Percentiles rank a stretch among this genome's conserved stretches.
Conservation (phyloP, 441 rosid genomes). For the Pelargonium fulgidum region DNA sequence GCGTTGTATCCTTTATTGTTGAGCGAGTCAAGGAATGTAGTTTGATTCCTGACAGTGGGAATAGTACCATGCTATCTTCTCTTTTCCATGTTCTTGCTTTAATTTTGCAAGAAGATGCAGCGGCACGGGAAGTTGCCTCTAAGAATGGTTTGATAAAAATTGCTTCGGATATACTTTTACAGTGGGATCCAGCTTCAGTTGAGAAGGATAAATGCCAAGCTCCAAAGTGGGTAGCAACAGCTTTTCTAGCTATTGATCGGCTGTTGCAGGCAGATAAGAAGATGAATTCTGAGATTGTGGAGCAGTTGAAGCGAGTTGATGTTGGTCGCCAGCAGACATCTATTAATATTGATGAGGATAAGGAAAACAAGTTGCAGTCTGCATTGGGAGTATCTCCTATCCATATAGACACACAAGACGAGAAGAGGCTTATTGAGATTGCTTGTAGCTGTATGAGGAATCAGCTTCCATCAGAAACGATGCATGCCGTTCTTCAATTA, state of each 20-base stretch:
- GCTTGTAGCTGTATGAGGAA: slow-evolving; percentile 72
- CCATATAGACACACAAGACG: slow-evolving; percentile 51
- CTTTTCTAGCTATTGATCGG: slow-evolving; percentile 91
- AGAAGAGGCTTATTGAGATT: slow-evolving; percentile 81
- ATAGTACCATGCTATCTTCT: slow-evolving; percentile 49
- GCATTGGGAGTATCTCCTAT: slow-evolving; percentile 40
- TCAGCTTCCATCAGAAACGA: slow-evolving; percentile 81
- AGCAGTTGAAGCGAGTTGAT: slow-evolving; percentile 56
- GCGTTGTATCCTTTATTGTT: slow-evolving; percentile 66
- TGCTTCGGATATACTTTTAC: slow-evolving; percentile 61
- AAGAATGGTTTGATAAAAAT: slow-evolving; percentile 70
- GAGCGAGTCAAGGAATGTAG: slow-evolving; percentile 61
- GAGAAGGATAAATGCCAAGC: slow-evolving; percentile 45
- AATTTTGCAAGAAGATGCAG: slow-evolving; percentile 79
- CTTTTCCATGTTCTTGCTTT: slow-evolving; percentile 92
- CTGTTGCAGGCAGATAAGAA: slow-evolving; percentile 84
- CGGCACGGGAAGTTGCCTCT: slow-evolving; percentile 71
- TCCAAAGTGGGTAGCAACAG: slow-evolving; percentile 96
- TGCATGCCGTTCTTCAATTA: slow-evolving; percentile 94
- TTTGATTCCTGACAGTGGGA: slow-evolving; percentile 45
- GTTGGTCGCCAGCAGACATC: slow-evolving; percentile 38
- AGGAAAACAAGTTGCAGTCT: slow-evolving; percentile 55
- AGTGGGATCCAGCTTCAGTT: slow-evolving; percentile 60
- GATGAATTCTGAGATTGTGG: slow-evolving; percentile 63
- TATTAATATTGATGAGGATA: slow-evolving; percentile 62